phyloP scores from a whole-genome alignment of 257 asterid genomes.

The Gardenia jasminoides region DNA sequence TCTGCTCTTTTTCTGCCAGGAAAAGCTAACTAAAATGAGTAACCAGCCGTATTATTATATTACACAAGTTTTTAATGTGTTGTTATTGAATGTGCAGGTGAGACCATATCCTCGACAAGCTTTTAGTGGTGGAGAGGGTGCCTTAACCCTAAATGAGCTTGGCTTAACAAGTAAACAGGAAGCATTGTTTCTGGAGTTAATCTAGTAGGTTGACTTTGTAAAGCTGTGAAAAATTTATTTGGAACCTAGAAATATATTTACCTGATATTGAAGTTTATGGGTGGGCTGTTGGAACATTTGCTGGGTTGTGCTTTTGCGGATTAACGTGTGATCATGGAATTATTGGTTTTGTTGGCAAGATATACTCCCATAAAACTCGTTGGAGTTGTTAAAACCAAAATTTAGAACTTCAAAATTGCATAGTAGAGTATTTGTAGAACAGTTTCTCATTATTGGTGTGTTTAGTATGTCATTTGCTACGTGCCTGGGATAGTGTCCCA shows the following conservation, averaged over 20 bases:
- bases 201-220: constrained; percentile 34
- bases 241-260: constrained; percentile 1
- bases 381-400: background rate
- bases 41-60: background rate
- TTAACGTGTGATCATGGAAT: background rate
- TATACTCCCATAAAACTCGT: background rate
- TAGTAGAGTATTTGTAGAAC: background rate
- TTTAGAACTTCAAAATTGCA: background rate
- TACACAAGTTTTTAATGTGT: background rate
- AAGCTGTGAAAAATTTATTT: constrained; percentile 21
- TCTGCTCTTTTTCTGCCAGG: background rate
- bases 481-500: background rate
- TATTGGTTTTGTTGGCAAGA: background rate
- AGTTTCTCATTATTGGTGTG: no score
- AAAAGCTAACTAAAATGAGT: background rate
- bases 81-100: constrained; percentile 46
- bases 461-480: background rate
- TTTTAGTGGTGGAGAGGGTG: constrained; percentile 65
- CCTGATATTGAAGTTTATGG: background rate
- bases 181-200: constrained; percentile 86
- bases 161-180: constrained; percentile 96
- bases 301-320: constrained; percentile 8
- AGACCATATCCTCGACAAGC: constrained; percentile 93
- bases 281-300: constrained; percentile 1
- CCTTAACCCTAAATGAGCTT: constrained; percentile 58